A percentile compares a stretch with the other conserved stretches of the same genome.
These are phyloP conservation scores for Ophiocordyceps australis DNA, from an alignment of 2,329 filamentous ascomycete species.

Conservation along the genomic window DNA sequence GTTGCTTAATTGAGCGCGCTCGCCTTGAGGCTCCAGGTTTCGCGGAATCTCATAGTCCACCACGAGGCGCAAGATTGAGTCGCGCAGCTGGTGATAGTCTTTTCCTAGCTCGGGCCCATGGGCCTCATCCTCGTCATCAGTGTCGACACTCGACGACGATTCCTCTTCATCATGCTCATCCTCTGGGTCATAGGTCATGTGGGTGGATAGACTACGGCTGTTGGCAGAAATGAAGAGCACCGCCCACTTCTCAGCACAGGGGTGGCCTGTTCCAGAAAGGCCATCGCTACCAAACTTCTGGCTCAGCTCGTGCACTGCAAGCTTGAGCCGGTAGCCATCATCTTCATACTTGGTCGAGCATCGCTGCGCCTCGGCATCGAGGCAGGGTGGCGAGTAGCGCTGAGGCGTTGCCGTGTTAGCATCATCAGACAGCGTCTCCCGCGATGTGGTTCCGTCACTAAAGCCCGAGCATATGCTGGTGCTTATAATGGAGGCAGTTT, in stretches of 20 bases:
- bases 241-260: slow-evolving; percentile 69
- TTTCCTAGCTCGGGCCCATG: slow-evolving; percentile 49
- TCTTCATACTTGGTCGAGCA: slow-evolving; percentile 38
- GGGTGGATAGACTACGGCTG: slow-evolving; percentile 48
- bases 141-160: slow-evolving; percentile 39
- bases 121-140: slow-evolving; percentile 42
- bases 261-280: slow-evolving; percentile 52
- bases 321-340: slow-evolving; percentile 45
- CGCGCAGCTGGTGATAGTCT: slow-evolving; percentile 65
- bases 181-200: slow-evolving; percentile 55
- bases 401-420: slow-evolving; percentile 27
- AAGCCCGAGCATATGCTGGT: slow-evolving; percentile 55
- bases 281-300: slow-evolving; percentile 45
- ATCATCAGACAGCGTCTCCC: slow-evolving; percentile 43
- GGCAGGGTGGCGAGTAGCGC: slow-evolving; percentile 33
- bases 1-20: slow-evolving; percentile 51
- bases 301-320: slow-evolving; percentile 53
- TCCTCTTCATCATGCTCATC: slow-evolving; percentile 49
- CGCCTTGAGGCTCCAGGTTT: slow-evolving; percentile 38
- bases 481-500: slow-evolving; percentile 53
- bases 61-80: slow-evolving; percentile 64
- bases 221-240: slow-evolving; percentile 63
- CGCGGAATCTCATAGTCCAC: slow-evolving; percentile 69
- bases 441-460: slow-evolving; percentile 50
- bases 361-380: slow-evolving; percentile 23